phyloP scores from a whole-genome alignment of 805 yeast genomes.

The Candida ortonii region DNA sequence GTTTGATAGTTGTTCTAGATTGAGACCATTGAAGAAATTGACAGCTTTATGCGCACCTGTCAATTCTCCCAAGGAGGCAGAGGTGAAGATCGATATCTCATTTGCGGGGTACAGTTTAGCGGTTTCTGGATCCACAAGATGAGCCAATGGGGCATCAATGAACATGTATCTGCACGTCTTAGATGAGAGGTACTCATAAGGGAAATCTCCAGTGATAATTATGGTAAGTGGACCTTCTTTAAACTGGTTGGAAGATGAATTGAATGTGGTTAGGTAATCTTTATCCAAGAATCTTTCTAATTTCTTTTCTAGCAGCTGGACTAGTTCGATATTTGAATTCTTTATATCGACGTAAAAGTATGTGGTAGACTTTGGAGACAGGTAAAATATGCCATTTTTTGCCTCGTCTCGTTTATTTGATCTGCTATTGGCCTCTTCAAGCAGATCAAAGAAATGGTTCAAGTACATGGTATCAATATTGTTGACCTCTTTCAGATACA shows the following conservation, averaged over 20 bases:
- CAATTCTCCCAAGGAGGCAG: constrained; percentile 23
- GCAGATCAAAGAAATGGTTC: constrained; percentile 45
- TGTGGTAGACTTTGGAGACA: constrained; percentile 45
- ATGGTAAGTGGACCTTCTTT: constrained; percentile 56
- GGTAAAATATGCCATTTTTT: constrained; percentile 41
- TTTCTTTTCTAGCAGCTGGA: constrained; percentile 41
- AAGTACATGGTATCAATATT: constrained; percentile 53
- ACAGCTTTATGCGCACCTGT: constrained; percentile 16
- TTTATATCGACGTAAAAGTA: constrained; percentile 64
- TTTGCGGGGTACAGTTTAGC: constrained; percentile 18
- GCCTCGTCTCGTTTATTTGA: neutral
- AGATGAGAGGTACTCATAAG: constrained; percentile 37
- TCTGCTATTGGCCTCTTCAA: constrained; percentile 44
- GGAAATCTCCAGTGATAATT: constrained; percentile 64
- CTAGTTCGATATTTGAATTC: constrained; percentile 41
- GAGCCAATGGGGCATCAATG: constrained; percentile 50
- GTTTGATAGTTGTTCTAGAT: constrained; percentile 29
- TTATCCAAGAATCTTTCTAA: constrained; percentile 46
- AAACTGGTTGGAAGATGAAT: constrained; percentile 33
- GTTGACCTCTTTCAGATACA: constrained; percentile 38
- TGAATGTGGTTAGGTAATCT: constrained; percentile 49
- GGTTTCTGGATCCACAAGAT: constrained; percentile 14
- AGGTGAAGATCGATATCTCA: constrained; percentile 22
- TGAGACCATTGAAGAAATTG: constrained; percentile 31
- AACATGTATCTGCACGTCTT: constrained; percentile 38